Evolutionary conservation across 257 asterid species (phyloP).

Genomic region (Voacanga thouarsii): DNA sequence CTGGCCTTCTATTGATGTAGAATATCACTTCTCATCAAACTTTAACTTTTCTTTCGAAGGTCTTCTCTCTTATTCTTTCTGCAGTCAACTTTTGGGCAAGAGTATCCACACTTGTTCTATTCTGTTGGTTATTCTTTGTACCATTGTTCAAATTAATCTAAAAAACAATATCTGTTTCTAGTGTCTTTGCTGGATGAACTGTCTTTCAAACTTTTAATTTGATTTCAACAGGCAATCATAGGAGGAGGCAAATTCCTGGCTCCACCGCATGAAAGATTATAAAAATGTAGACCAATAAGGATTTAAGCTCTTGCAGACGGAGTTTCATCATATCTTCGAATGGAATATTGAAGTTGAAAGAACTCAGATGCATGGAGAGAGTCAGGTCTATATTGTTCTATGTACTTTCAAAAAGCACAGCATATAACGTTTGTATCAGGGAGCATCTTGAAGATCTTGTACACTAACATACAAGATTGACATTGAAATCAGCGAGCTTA

Average conservation of each 20-base stretch:
- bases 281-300: not conserved
- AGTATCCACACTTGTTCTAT: too few species aligned
- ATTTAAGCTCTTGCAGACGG: not conserved
- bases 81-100: not conserved
- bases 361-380: not conserved
- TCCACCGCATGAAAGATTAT: not conserved
- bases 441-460: not conserved
- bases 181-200: not conserved
- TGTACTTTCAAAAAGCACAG: not conserved
- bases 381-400: not conserved
- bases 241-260: conserved; percentile 28
- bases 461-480: not conserved
- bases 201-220: not conserved
- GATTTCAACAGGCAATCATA: conserved; percentile 27
- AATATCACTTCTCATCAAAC: not conserved
- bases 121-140: not conserved
- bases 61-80: too few species aligned
- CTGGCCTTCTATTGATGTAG: not conserved
- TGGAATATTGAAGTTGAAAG: not conserved
- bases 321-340: not conserved
- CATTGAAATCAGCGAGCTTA: not conserved
- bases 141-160: not conserved
- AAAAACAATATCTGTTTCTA: not conserved
- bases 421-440: not conserved
- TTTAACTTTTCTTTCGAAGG: not conserved